Base-by-base conservation (phyloP, 306 rosid species). In the Rosa rugosa region DNA sequence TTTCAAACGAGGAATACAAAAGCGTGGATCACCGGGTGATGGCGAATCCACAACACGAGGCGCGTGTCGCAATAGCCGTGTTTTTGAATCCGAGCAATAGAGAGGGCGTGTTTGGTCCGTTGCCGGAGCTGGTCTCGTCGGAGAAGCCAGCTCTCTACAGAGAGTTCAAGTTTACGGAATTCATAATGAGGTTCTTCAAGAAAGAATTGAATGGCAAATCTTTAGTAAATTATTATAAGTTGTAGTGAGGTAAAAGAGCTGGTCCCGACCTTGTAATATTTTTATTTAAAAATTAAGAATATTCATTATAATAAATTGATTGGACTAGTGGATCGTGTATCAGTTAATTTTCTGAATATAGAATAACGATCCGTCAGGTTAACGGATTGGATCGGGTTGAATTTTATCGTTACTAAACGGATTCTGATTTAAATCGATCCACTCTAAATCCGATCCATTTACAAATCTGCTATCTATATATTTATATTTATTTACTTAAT, bases 1-100 rank as follows among this genome's bases (percentile, higher is more conserved):
- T 88, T 14, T 85, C 97, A 6, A 90, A 94, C 4, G 94, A 88
- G 11, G 82, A 82, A 41, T 92, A 92, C 59, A 90, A 83, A 77
- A 94, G 97, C 68, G 97, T 85, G 34, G 88, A 89, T 77, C 98
- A 94, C 68, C 72, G 97, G 47, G 98, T 92, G 60, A 49, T 89
- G 64, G 98, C 97, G 5, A 92, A 94, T 75, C 3, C 87, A 3
- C 12, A 71, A 11, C 0, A 6, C 0, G 92, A 92, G 80, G 79
- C 97, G 1, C 81, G 96, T 2, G 90, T 89, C 4, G 89, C 97
- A 0, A 18, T 79, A 0, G 97, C 86, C 0, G 82, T 87, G 49
- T 92, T 94, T 80, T 73, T 84, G 40, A 85, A 86, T 75, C 94
- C 97, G 11, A 12, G 96, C 53, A 62, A 69, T 0, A 81, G 91